Evolutionary conservation across 2,329 filamentous ascomycete genomes (phyloP).

Genomic region (Fusarium decemcellulare): DNA sequence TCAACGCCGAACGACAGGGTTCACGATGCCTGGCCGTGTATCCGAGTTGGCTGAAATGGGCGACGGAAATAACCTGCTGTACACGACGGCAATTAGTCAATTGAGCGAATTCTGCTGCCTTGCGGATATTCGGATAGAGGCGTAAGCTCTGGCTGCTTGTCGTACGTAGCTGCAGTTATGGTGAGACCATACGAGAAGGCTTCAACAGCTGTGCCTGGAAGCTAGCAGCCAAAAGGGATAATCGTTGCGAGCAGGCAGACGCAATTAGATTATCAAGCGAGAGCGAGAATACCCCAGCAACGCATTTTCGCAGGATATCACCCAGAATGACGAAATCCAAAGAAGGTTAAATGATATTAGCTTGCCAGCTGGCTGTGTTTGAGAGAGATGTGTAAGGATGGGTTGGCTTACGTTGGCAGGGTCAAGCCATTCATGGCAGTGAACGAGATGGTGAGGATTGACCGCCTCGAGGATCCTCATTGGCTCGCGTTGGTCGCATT

Average conservation of each 20-base stretch:
- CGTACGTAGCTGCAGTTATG: neutral
- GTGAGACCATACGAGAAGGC: slow-evolving; percentile 7
- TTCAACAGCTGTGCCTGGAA: slow-evolving; percentile 25
- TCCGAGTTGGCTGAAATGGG: slow-evolving; percentile 20
- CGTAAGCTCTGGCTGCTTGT: slow-evolving; percentile 7
- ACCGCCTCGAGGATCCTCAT: slow-evolving; percentile 14
- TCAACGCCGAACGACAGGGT: slow-evolving; percentile 29
- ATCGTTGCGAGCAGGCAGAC: slow-evolving; percentile 23
- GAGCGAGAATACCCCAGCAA: slow-evolving; percentile 14
- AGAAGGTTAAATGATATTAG: slow-evolving; percentile 15
- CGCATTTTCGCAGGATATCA: slow-evolving; percentile 10
- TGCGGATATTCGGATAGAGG: slow-evolving; percentile 17
- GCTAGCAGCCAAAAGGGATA: slow-evolving; percentile 22
- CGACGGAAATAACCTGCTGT: slow-evolving; percentile 3
- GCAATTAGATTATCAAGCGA: neutral
- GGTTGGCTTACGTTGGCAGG: slow-evolving; percentile 27
- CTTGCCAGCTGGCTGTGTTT: slow-evolving; percentile 4
- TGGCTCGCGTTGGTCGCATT: slow-evolving; percentile 31
- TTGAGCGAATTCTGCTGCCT: slow-evolving; percentile 21
- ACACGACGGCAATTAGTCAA: neutral
- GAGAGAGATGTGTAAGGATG: slow-evolving; percentile 10
- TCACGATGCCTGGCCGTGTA: slow-evolving; percentile 24
- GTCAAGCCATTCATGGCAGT: slow-evolving; percentile 20
- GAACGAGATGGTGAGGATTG: slow-evolving; percentile 25
- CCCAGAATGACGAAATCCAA: slow-evolving; percentile 11